A percentile compares a stretch with the other conserved stretches of the same genome.
Evolutionary conservation across 1,139 yeast genomes (phyloP).

Genomic region (Debaryomyces sp.): DNA sequence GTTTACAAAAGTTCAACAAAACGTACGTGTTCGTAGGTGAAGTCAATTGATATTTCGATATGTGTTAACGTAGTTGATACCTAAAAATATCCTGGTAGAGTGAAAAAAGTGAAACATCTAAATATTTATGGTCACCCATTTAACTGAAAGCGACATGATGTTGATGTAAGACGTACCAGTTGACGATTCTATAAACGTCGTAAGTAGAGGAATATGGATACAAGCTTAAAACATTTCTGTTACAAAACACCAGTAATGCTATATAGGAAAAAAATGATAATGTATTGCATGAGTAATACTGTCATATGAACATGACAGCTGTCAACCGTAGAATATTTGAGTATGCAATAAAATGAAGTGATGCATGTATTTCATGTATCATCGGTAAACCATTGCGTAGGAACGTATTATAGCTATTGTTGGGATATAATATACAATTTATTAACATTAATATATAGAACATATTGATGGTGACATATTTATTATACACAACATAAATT

Average conservation of each 20-base stretch:
- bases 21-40: background rate
- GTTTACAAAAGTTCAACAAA: background rate
- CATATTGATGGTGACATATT: constrained; percentile 11
- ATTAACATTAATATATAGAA: constrained; percentile 5
- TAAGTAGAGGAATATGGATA: background rate
- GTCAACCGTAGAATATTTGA: background rate
- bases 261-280: background rate
- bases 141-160: background rate
- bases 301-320: background rate
- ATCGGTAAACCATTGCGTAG: background rate
- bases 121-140: background rate
- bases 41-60: too few species aligned
- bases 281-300: background rate
- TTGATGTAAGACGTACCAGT: too few species aligned
- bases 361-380: background rate
- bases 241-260: background rate
- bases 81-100: background rate
- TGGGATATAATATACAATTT: constrained; percentile 3
- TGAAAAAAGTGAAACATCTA: background rate
- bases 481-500: constrained; percentile 10
- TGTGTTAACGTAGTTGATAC: background rate
- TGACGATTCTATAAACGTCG: background rate
- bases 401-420: background rate
- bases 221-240: background rate
- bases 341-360: background rate